Percentiles rank a stretch among this genome's conserved stretches.
Evolutionary conservation across 78 protist species (phyloP).

Genomic region (Protostelium mycophagum): DNA sequence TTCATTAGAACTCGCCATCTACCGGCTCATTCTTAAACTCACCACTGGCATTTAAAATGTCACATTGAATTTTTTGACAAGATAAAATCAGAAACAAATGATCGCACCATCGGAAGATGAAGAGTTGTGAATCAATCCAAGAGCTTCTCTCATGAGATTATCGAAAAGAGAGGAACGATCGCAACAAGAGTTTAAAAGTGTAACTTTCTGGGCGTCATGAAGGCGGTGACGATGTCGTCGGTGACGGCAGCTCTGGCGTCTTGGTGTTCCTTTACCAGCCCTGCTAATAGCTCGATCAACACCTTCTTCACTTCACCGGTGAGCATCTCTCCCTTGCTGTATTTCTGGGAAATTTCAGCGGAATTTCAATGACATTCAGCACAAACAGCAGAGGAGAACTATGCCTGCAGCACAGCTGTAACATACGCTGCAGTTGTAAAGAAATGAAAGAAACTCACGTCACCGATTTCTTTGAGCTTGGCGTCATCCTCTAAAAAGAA

Average conservation of each 20-base stretch:
- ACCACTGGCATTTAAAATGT: neutral
- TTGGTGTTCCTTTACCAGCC: constrained; percentile 29
- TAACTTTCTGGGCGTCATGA: constrained; percentile 39
- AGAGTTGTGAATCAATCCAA: no score
- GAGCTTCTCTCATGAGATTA: no score
- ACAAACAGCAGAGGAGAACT: neutral
- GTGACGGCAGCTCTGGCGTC: constrained; percentile 47
- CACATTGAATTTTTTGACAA: no score
- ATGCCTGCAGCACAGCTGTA: neutral
- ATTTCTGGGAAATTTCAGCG: constrained; percentile 14
- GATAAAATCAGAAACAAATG: no score
- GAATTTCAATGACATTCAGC: neutral
- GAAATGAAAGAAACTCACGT: neutral
- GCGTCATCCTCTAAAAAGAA: constrained; percentile 90
- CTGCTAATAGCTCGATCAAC: constrained; percentile 48
- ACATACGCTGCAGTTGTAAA: neutral
- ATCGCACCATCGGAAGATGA: no score
- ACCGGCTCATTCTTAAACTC: neutral
- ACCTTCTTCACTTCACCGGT: constrained; percentile 84
- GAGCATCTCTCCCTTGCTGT: constrained; percentile 80
- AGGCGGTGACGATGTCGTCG: constrained; percentile 38
- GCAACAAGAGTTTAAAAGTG: no score
- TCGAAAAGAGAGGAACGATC: no score
- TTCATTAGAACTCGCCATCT: neutral
- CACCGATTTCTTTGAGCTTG: constrained; percentile 59